Evolutionary conservation across 2,329 filamentous ascomycete species (phyloP), one percentile per base, ranked within the genome.

Genomic region (Calonectria ilicicola): DNA sequence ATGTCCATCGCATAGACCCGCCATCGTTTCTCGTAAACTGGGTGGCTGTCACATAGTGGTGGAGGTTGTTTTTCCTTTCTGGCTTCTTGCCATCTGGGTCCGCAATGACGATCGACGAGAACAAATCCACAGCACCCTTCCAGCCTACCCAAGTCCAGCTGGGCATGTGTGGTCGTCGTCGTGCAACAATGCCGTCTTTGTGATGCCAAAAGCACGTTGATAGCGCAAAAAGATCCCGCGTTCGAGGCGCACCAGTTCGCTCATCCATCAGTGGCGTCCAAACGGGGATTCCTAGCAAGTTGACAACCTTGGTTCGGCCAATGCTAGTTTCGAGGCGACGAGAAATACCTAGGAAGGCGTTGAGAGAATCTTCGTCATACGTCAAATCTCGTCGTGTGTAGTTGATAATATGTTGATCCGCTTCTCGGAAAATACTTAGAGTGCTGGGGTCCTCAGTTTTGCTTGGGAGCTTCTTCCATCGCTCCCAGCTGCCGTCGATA

Each of bases 121-220:
- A 77, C 51, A 84, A 73, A 35, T 83, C 82, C 15, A 83, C 82
- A 6, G 80, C 74, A 17, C 82, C 82, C 21, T 79, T 76, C 82
- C 82, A 84, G 2, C 82, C 82, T 2, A 82, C 82, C 82, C 82
- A 84, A 2, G 82, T 82, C 82, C 82, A 84, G 70, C 82, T 84
- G 10, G 82, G 82, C 64, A 84, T 74, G 47, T 84, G 82, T 0
- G 73, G 69, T 1, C 82, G 77, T 49, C 82, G 68, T n/a, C 67
- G 76, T 1, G 79, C 80, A 53, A 77, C 73, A 12, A 71, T 70
- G 8, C 75, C 76, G 4, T 81, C 79, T 42, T 75, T 77, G 62
- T 84, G 82, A n/a, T 84, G 82, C 82, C 82, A 84, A 71, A 84
- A 83, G 58, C 82, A 82, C 6, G 82, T 83, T 2, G 82, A 79